Evolutionary conservation across 768 basidiomycete species (phyloP).

Genomic region (Russula ochroleuca): DNA sequence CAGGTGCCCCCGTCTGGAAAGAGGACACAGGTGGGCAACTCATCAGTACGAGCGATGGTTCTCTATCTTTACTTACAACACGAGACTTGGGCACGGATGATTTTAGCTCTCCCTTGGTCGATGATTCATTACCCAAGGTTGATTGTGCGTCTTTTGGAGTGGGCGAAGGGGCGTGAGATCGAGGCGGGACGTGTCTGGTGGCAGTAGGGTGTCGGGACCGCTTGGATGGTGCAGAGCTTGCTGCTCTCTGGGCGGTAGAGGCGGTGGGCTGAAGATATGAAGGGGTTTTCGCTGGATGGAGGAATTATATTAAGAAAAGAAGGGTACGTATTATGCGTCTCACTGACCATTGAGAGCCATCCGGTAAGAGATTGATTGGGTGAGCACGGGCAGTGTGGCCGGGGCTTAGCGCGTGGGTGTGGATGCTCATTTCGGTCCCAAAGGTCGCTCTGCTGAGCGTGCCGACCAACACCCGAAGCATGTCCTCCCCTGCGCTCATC

Average conservation of each 20-base stretch:
- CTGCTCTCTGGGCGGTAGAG: constrained; percentile 23
- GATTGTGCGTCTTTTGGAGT: neutral
- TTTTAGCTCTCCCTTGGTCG: constrained; percentile 1
- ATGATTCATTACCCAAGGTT: neutral
- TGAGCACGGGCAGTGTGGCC: neutral
- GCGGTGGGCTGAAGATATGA: constrained; percentile 29
- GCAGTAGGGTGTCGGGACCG: constrained; percentile 2
- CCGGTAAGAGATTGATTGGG: neutral
- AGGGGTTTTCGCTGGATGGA: constrained; percentile 22
- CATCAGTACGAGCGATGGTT: too few relatives aligned
- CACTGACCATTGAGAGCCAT: constrained; percentile 15
- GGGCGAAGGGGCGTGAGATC: neutral
- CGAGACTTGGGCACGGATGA: constrained; percentile 2
- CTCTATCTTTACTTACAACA: neutral
- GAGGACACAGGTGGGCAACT: too few relatives aligned
- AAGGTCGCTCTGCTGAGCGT: constrained; percentile 12
- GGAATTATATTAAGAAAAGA: neutral
- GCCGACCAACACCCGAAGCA: constrained; percentile 33
- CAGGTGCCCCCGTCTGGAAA: constrained; percentile 1
- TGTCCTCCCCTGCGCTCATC: constrained; percentile 59
- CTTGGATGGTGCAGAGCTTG: constrained; percentile 14
- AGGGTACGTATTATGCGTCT: neutral
- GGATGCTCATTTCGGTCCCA: constrained; percentile 26
- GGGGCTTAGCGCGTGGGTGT: neutral
- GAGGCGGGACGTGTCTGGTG: neutral